Base-by-base conservation (phyloP, 2,329 filamentous ascomycete genomes). In the Claviceps paspali region DNA sequence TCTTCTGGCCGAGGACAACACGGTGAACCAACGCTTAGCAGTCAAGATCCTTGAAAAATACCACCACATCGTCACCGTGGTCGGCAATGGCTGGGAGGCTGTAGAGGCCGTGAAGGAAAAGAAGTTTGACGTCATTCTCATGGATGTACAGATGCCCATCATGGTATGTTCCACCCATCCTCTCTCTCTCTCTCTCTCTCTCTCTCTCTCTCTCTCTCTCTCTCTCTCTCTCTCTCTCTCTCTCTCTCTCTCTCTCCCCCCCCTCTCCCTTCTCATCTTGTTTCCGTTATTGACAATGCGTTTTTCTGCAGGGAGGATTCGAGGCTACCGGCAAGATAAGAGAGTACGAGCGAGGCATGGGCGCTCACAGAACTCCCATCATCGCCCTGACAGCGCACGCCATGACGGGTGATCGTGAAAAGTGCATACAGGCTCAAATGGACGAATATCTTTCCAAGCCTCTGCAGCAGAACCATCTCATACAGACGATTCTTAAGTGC, bases 101-200 rank as follows among this genome's bases (percentile, higher is more conserved):
- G 77, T 96, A 11, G 82, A 95, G 53, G 79, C 82, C n/a, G 78
- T 95, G 49, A 87, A 92, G 67, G 76, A 79, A 55, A 88, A 82
- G 62, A 81, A 84, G 54, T 98, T 92, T 56, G 91, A 98, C 57
- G 84, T 94, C 43, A 91, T 98, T 45, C 70, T 98, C 34, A 98
- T 98, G 91, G 91, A 98, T 54, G 91, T 98, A 14, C 91, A 96
- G 57, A 98, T 98, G 91, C 91, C 91, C n/a, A 82, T 96, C 51
- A 96, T 96, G 87, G 79, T 82, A 62, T 21, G 26, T 36, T 12
- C 23, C 12, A 2, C 28, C 12, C 14, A n/a, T 15, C 22, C 17
- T 22, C 14, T 22, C 6, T 14, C 19, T 9, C 2, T 9, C 11
- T 9, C 22, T 9, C 8, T 32, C 22, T n/a, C 5, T 32, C 4